A percentile compares a stretch with the other conserved stretches of the same genome.
These are phyloP conservation scores for Lachnellula willkommii DNA, from an alignment of 2,329 filamentous ascomycete species.

Conservation along the genomic window DNA sequence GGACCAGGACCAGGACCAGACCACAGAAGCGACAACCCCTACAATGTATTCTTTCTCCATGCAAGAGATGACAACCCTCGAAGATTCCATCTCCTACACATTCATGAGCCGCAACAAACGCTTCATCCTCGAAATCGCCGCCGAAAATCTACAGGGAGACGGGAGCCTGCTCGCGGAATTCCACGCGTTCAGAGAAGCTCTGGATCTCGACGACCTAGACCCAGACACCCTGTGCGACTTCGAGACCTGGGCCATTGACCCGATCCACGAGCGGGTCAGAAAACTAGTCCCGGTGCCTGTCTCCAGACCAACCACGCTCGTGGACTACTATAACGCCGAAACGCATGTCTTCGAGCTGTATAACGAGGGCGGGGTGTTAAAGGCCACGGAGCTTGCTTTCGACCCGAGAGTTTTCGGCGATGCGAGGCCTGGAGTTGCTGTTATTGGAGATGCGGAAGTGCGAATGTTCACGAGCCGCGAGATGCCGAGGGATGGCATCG, in stretches of 20 bases:
- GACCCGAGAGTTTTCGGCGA: constrained; percentile 8
- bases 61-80: background rate
- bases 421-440: constrained; percentile 8
- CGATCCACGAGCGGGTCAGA: constrained; percentile 5
- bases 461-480: constrained; percentile 2
- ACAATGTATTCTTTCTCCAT: constrained; percentile 1
- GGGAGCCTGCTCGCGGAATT: background rate
- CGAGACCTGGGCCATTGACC: constrained; percentile 3
- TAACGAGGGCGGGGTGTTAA: constrained; percentile 9
- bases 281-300: background rate
- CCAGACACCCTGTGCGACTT: constrained; percentile 1
- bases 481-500: constrained; percentile 5
- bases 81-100: constrained; percentile 1
- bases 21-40: constrained; percentile 1
- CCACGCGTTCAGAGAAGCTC: background rate
- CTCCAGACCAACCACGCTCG: constrained; percentile 5
- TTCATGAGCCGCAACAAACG: constrained; percentile 2
- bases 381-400: constrained; percentile 9
- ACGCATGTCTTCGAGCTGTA: constrained; percentile 12
- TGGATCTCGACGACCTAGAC: constrained; percentile 2
- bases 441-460: constrained; percentile 7
- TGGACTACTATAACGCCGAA: constrained; percentile 8
- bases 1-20: too few relatives aligned
- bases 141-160: constrained; percentile 2
- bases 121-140: background rate